Base-by-base conservation (phyloP, 768 basidiomycete genomes). In the Candolleomyces efflorescens region DNA sequence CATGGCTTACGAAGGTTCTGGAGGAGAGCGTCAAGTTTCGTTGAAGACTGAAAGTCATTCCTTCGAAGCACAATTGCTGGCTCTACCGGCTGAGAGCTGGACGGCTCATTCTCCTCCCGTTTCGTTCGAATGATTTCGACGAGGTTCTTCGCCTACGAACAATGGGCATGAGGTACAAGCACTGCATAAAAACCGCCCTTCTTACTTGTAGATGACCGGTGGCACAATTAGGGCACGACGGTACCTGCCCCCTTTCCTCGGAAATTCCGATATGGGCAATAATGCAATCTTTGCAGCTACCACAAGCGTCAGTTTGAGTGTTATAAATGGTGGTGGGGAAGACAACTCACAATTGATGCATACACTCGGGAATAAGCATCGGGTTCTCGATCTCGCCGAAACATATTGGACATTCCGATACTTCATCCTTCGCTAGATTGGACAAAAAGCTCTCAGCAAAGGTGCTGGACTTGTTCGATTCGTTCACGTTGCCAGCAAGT, bases 261-360 rank as follows among this genome's bases (percentile, higher is more conserved):
- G 87, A 85, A 10, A 79, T 78, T 18, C 82, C 80, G 24, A 97
- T 77, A 64, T 85, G 88, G 10, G 85, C 81, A 17, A 91, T 69
- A 22, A 95, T 90, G 65, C 95, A 98, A 61, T 94, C 92, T 69
- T 92, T 96, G 70, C 95, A 98, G 59, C 92, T 65, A 32, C 51
- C 24, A 46, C 32, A 51, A 11, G 60, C 45, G 3, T 12, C 39
- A 37, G 2, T 18, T 55, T 32, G 52, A 20, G 62, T 51, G n/a
- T 27, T 15, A 27, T 26, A 24, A 38, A 48, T 38, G 22, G 11
- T 10, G 57, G 9, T 22, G 17, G 20, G 23, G 22, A 2, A 53
- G 54, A 15, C 9, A 18, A 68, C 81, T 56, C 65, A 90, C 91
- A 83, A 89, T 65, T 81, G 79, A 65, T 94, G 93, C 74, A 89